Evolutionary conservation across 805 yeast species (phyloP), one percentile per base, ranked within the genome.

Genomic region (Starmerella khaoyaiensis): DNA sequence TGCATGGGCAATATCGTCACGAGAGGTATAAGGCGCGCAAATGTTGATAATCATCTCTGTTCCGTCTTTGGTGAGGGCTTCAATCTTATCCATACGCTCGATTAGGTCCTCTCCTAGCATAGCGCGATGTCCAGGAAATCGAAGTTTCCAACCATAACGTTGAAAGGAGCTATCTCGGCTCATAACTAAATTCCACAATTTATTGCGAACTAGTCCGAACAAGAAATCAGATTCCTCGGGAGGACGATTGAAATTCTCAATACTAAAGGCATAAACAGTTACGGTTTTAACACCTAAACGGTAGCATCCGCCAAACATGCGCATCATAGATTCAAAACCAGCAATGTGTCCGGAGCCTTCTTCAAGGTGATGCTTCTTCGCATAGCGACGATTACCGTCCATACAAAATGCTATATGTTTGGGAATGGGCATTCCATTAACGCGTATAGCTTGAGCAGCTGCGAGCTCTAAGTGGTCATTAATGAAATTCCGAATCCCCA

Each of bases 331-430:
- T 40, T 77, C 79, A 53, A 79, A 83, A 2, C 95, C 95, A 4
- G 81, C 76, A 49, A 70, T 74, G 55, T 90, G 98, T n/a, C 97
- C 97, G 48, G 81, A 93, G 44, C 75, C 76, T 23, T 79, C 59
- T 46, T 79, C 82, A 26, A 86, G 66, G 35, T 74, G 68, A 36
- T 69, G 66, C 37, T 65, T 64, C 42, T 71, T 71, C 2, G 97
- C 97, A 59, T 64, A 90, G 37, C 97, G 68, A 46, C 98, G 69
- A 60, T 90, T 90, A 7, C 98, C 98, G 58, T 90, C 98, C 97
- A 90, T 90, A 38, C 93, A 80, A 52, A 90, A 74, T 0, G 93
- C 98, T 28, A 90, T 68, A 59, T 90, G 98, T 39, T 69, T 67
- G 1, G 98, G 98, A 2, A 80, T 72, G 2, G 81, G 81, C n/a